Percentiles rank a stretch among this genome's conserved stretches.
Evolutionary conservation across 1,139 yeast genomes (phyloP).

Genomic region (Debaryomycetaceae sp.): DNA sequence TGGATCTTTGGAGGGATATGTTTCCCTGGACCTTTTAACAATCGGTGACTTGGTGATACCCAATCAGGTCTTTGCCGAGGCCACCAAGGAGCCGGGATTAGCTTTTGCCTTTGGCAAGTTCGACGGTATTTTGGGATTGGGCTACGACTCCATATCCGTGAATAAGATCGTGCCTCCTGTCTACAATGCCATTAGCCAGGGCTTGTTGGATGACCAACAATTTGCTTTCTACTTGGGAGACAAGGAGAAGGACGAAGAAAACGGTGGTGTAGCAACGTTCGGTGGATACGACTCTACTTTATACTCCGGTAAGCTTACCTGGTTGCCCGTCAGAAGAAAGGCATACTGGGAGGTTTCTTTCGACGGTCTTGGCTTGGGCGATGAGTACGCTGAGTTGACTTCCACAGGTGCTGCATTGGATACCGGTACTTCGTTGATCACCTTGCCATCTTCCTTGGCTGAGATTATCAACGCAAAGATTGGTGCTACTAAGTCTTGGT

Average conservation of each 20-base stretch:
- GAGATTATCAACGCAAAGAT: conserved; percentile 92
- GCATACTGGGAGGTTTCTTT: conserved; percentile 99
- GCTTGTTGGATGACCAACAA: conserved; percentile 75
- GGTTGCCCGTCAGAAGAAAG: conserved; percentile 97
- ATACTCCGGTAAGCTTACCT: conserved; percentile 78
- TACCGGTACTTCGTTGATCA: conserved; percentile 95
- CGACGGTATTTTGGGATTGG: conserved; percentile 95
- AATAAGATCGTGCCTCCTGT: conserved; percentile 88
- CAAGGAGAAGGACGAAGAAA: conserved; percentile 55
- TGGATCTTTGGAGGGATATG: conserved; percentile 87
- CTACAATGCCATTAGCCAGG: conserved; percentile 80
- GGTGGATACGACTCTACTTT: conserved; percentile 85
- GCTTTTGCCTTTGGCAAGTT: conserved; percentile 98
- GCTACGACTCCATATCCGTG: conserved; percentile 86
- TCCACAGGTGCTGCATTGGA: conserved; percentile 95
- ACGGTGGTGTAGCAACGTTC: conserved; percentile 89
- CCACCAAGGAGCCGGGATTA: conserved; percentile 94
- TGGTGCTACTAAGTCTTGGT: conserved; percentile 96
- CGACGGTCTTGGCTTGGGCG: conserved; percentile 86
- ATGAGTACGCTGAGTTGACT: conserved; percentile 78
- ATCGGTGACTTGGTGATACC: conserved; percentile 84
- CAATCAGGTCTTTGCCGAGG: conserved; percentile 92
- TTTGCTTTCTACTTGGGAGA: conserved; percentile 92
- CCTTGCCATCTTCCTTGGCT: conserved; percentile 91
- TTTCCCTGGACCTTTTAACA: conserved; percentile 76